Conservation (phyloP, 306 rosid genomes). For the Quercus ilex region DNA sequence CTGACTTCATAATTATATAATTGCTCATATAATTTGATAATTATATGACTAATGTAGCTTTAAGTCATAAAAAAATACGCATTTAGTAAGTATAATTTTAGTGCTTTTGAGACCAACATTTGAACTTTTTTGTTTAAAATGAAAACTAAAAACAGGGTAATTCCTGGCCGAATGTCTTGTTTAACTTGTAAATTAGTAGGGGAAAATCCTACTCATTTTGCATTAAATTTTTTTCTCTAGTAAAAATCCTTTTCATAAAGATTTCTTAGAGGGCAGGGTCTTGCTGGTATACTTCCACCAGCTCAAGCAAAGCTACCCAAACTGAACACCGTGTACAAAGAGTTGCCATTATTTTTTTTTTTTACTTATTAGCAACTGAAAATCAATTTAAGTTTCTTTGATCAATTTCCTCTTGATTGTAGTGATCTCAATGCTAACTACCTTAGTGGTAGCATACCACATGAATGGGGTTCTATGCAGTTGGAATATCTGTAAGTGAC, state of each 20-base stretch:
- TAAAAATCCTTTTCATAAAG: background rate
- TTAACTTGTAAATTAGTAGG: too few species aligned
- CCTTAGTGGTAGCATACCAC: conserved; percentile 24
- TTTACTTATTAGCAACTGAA: background rate
- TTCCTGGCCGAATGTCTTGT: too few species aligned
- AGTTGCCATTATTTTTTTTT: background rate
- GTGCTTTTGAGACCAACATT: too few species aligned
- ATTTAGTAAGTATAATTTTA: too few species aligned
- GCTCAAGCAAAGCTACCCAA: conserved; percentile 19
- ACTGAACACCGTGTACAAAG: conserved; percentile 13
- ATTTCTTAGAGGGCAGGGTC: conserved; percentile 8
- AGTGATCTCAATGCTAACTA: conserved; percentile 21
- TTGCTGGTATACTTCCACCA: conserved; percentile 32
- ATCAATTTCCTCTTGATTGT: background rate
- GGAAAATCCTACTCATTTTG: too few species aligned
- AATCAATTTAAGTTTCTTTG: background rate
- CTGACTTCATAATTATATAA: too few species aligned
- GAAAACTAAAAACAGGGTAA: too few species aligned
- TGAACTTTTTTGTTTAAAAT: too few species aligned
- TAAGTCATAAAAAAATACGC: too few species aligned
- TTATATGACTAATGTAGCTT: too few species aligned
- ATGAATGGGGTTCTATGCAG: conserved; percentile 18
- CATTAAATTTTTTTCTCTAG: too few species aligned
- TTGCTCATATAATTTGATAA: too few species aligned
- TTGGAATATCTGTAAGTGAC: conserved; percentile 25